Evolutionary conservation across 2,329 filamentous ascomycete genomes (phyloP).

Genomic region (Colletotrichum euphorbiae): DNA sequence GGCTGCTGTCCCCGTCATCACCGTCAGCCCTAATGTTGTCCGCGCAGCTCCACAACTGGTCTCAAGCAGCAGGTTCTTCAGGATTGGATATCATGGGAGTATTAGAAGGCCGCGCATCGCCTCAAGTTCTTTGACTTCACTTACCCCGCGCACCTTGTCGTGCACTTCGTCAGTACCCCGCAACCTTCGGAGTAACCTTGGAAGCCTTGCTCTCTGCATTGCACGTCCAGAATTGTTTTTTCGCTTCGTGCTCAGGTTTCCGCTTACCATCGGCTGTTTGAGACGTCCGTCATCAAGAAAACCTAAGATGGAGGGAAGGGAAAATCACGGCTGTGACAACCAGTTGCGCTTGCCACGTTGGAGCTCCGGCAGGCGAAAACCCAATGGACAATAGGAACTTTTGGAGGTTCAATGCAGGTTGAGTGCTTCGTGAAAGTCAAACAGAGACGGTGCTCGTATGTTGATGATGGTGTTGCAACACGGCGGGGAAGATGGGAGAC

Average conservation of each 20-base stretch:
- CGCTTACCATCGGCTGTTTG: slow-evolving; percentile 32
- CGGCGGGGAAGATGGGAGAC: neutral
- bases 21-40: neutral
- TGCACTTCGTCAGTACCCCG: slow-evolving; percentile 17
- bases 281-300: slow-evolving; percentile 2
- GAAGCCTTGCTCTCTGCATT: neutral
- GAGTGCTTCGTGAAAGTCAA: slow-evolving; percentile 27
- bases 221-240: neutral
- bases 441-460: neutral
- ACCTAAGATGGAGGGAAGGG: neutral
- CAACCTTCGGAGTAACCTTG: slow-evolving; percentile 34
- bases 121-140: slow-evolving; percentile 30
- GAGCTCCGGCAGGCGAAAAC: slow-evolving; percentile 10
- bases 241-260: neutral
- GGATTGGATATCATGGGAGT: neutral
- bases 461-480: slow-evolving; percentile 1
- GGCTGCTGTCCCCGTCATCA: slow-evolving; percentile 23
- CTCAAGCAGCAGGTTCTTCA: slow-evolving; percentile 5
- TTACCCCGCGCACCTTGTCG: slow-evolving; percentile 27
- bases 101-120: neutral
- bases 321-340: neutral
- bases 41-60: slow-evolving; percentile 2
- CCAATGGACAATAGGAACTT: slow-evolving; percentile 5
- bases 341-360: slow-evolving; percentile 4
- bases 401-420: slow-evolving; percentile 27